Evolutionary conservation across 805 yeast genomes (phyloP).

Genomic region (Myxozyma monticola): DNA sequence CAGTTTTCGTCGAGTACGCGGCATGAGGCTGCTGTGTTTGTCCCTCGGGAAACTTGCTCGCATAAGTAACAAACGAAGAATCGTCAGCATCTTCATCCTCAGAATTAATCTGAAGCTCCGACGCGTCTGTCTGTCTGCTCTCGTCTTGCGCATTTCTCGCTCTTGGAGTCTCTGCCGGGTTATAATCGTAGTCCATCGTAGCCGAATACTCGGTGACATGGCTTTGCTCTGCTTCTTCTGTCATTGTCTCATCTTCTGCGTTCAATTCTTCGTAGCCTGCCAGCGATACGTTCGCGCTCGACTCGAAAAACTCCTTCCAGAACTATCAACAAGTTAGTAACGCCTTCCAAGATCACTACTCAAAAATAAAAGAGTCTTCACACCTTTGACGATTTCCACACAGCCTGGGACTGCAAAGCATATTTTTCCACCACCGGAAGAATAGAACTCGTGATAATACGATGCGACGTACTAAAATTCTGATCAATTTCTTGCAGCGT

Average conservation of each 20-base stretch:
- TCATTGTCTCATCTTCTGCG: constrained; percentile 7
- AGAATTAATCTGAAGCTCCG: too few relatives aligned
- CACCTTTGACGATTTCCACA: constrained; percentile 50
- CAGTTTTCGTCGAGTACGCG: too few relatives aligned
- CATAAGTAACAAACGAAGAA: constrained; percentile 13
- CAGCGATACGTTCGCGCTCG: constrained; percentile 66
- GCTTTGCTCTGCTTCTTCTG: neutral
- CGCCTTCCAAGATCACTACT: neutral
- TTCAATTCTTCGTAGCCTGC: constrained; percentile 49
- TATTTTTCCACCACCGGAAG: constrained; percentile 68
- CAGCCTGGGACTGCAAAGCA: constrained; percentile 55
- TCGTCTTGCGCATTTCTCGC: neutral
- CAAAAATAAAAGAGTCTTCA: neutral
- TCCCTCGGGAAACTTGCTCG: too few relatives aligned
- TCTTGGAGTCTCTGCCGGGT: neutral
- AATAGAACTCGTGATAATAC: constrained; percentile 63
- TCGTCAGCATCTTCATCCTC: constrained; percentile 14
- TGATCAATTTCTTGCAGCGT: constrained; percentile 77
- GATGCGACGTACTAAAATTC: constrained; percentile 66
- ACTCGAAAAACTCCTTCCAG: constrained; percentile 78
- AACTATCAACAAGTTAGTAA: constrained; percentile 41
- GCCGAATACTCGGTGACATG: constrained; percentile 16
- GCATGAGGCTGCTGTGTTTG: too few relatives aligned
- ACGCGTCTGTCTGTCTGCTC: too few relatives aligned
- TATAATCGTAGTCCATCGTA: constrained; percentile 18